Base-by-base conservation (phyloP, 176 grass and related monocot genomes). In the Carex myosuroides region DNA sequence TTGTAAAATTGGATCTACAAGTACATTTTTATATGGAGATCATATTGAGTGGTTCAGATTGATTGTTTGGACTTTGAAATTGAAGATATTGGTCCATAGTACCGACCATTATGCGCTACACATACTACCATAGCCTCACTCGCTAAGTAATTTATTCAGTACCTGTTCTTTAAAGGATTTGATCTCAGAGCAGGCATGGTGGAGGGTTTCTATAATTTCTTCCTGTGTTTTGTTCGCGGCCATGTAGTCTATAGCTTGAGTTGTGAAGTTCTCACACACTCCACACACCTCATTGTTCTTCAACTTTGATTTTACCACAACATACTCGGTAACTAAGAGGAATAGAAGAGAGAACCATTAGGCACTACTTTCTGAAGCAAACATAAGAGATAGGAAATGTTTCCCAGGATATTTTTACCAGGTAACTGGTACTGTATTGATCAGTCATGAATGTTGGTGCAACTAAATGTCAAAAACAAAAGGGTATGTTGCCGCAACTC, bases 141-240 rank as follows among this genome's bases (percentile, higher is more conserved):
- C 4, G 69, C 55, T 55, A 83, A 48, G 32, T 29, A 12, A 59
- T 22, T 64, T 26, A 80, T 82, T 2, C 4, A 80, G n/a, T 70
- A 95, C 95, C 92, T 98, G 87, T 56, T 95, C 55, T 78, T 95
- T 65, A 12, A 95, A 73, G 57, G 91, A 85, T 76, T 90, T 85
- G 63, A 89, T 60, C 74, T 85, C 74, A 79, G 91, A 83, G 86
- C 96, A 98, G 26, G 91, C 89, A 16, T 89, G 79, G 33, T 98
- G 93, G 80, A 98, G 88, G 64, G 81, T 76, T 10, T 75, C 13
- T 35, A 84, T 58, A 62, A 95, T 83, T 57, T 92, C 74, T 63
- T 88, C 85, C 58, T 92, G 91, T 20, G 91, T 93, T 85, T 95
- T 39, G 65, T 95, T 93, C 46, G 91, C 59, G 21, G 79, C 80